Percentiles rank a stretch among this genome's conserved stretches.
These are phyloP conservation scores for Stephanocyclus meneghinianus DNA, from an alignment of 352 stramenopile species.

Conservation along the genomic window DNA sequence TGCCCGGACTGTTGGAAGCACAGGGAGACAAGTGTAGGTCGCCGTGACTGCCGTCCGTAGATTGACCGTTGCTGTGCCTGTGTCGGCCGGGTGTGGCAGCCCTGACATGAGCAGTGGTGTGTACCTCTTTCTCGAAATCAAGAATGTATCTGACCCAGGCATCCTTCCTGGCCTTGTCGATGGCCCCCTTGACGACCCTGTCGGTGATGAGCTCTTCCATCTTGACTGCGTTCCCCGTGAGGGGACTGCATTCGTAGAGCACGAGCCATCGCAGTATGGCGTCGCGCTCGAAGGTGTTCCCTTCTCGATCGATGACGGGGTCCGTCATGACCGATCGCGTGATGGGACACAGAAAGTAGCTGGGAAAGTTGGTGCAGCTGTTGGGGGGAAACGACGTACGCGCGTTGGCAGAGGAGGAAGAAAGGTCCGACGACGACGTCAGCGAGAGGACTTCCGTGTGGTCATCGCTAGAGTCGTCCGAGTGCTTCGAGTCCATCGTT, in stretches of 20 bases:
- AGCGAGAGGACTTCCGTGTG: conserved; percentile 4
- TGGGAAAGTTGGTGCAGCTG: neutral
- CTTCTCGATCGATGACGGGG: conserved; percentile 64
- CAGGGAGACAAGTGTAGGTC: too few relatives aligned
- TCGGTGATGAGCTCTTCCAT: conserved; percentile 34
- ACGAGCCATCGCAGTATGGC: conserved; percentile 67
- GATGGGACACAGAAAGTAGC: conserved; percentile 61
- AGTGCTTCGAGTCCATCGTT: neutral
- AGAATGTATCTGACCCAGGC: conserved; percentile 9
- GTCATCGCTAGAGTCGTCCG: neutral
- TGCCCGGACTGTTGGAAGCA: too few relatives aligned
- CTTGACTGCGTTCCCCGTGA: conserved; percentile 18
- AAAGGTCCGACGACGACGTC: conserved; percentile 3
- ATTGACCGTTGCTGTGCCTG: neutral
- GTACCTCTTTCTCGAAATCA: neutral
- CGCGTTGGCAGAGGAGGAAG: neutral
- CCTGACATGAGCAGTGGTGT: neutral
- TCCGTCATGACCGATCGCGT: conserved; percentile 53
- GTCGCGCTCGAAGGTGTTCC: conserved; percentile 62
- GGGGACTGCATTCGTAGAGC: conserved; percentile 10
- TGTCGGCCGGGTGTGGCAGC: neutral
- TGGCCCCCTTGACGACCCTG: conserved; percentile 22
- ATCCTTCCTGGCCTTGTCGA: conserved; percentile 25
- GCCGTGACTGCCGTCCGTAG: neutral
- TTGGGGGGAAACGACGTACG: conserved; percentile 5